Conservation (phyloP, 305 asterid genomes). For the Fraxinus latifolia region DNA sequence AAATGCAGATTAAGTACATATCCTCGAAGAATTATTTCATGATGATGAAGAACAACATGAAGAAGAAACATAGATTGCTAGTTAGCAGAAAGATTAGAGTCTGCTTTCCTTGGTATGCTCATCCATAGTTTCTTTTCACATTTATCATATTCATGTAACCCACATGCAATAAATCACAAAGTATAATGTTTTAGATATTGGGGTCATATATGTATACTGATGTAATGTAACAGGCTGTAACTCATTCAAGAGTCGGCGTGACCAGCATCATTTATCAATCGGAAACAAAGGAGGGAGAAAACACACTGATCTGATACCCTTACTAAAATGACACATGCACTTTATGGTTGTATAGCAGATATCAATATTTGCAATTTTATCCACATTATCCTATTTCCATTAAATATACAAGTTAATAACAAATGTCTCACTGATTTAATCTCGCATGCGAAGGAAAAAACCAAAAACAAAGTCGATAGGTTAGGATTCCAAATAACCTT, state of each 20-base stretch:
- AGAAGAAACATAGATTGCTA: background rate
- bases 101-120: background rate
- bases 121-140: background rate
- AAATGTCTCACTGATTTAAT: slow-evolving; percentile 1
- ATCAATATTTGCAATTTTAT: slow-evolving; percentile 13
- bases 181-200: background rate
- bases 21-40: background rate
- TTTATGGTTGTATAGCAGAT: slow-evolving; percentile 7
- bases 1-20: background rate
- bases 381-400: slow-evolving; percentile 5
- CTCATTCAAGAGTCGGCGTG: slow-evolving; percentile 1
- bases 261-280: background rate
- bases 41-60: background rate
- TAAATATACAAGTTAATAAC: slow-evolving; percentile 5
- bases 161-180: background rate
- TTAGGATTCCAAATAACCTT: slow-evolving; percentile 44
- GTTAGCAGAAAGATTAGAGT: background rate
- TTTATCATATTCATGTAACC: slow-evolving; percentile 10
- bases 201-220: background rate
- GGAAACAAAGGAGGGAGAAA: background rate
- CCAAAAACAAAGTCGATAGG: slow-evolving; percentile 20
- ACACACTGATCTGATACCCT: background rate
- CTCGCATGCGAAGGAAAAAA: slow-evolving; percentile 6
- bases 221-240: slow-evolving; percentile 1
- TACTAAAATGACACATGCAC: background rate